phyloP scores from a whole-genome alignment of 345 rosid genomes.

The Populus deltoides region DNA sequence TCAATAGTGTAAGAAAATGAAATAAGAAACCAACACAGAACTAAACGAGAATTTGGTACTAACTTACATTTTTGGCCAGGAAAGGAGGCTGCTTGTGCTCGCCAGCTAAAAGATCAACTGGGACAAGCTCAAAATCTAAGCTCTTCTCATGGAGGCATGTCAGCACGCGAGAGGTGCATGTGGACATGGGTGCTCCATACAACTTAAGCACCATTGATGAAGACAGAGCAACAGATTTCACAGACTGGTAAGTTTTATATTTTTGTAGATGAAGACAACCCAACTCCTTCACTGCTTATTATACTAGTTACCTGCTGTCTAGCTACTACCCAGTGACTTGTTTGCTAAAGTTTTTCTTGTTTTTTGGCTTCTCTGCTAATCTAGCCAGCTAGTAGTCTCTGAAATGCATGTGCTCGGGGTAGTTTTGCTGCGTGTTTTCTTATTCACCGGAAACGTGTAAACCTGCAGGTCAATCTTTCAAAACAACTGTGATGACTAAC shows the following conservation, averaged over 20 bases:
- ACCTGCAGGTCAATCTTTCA: neutral
- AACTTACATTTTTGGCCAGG: conserved; percentile 55
- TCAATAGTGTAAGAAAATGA: neutral
- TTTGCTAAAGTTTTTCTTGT: neutral
- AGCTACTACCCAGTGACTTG: neutral
- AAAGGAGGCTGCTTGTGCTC: conserved; percentile 63
- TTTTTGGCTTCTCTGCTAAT: neutral
- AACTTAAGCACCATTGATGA: conserved; percentile 54
- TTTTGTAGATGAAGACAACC: neutral
- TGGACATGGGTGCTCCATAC: conserved; percentile 65
- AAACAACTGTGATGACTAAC: neutral
- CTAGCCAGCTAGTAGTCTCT: neutral
- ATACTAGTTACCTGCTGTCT: neutral
- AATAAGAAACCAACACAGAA: neutral
- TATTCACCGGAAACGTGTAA: neutral
- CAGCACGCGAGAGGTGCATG: conserved; percentile 62
- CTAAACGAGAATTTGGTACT: neutral
- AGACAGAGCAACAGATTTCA: neutral
- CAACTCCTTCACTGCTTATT: neutral
- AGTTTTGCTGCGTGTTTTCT: neutral
- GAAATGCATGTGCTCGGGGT: neutral
- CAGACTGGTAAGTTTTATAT: neutral
- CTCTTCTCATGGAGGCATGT: conserved; percentile 66
- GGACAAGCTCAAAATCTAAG: conserved; percentile 64
- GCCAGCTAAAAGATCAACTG: conserved; percentile 58